Base-by-base conservation (phyloP, 2,329 filamentous ascomycete genomes). In the Nemania sp. region DNA sequence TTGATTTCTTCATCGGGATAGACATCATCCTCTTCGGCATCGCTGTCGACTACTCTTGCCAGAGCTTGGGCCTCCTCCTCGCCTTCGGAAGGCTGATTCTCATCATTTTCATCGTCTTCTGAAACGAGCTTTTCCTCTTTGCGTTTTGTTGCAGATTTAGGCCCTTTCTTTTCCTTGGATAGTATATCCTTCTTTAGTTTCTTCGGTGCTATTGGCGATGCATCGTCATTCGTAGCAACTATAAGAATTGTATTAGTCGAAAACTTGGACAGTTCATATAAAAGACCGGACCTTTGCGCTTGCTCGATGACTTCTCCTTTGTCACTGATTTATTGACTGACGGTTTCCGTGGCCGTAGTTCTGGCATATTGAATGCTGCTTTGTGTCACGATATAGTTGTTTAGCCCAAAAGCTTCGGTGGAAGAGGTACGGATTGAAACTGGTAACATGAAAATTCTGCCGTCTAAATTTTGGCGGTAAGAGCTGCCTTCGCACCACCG, bases 1-100 rank as follows among this genome's bases (percentile, higher is more conserved):
- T 79, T 76, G 14, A 77, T 78, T n/a, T 74, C 61, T 63, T 79
- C 72, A 66, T 75, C 80, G 47, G 67, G 63, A 24, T 65, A 65
- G 39, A 66, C 66, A 24, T 59, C 63, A 24, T 67, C 67, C 20
- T 64, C 64, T 30, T 77, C 73, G 23, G 75, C 75, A 23, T 77
- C 75, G 59, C 72, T 75, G 40, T 77, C 75, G 48, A 79, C 73
- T 7, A 79, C 68, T 23, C 72, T 70, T 8, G 76, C 78, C 5
- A 81, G 69, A n/a, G 72, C 72, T 31, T 73, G 72, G 23, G 73
- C 73, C 43, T 77, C 70, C 23, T 73, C 72, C 19, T 73, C 72
- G 50, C 31, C 40, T 51, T 77, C 55, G 6, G 46, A n/a, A n/a
- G n/a, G 31, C 31, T 77, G 54, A 7, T 45, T 42, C 23, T 22